Evolutionary conservation across 2,329 filamentous ascomycete species (phyloP).

Genomic region (Ophiosphaerella herpotricha): DNA sequence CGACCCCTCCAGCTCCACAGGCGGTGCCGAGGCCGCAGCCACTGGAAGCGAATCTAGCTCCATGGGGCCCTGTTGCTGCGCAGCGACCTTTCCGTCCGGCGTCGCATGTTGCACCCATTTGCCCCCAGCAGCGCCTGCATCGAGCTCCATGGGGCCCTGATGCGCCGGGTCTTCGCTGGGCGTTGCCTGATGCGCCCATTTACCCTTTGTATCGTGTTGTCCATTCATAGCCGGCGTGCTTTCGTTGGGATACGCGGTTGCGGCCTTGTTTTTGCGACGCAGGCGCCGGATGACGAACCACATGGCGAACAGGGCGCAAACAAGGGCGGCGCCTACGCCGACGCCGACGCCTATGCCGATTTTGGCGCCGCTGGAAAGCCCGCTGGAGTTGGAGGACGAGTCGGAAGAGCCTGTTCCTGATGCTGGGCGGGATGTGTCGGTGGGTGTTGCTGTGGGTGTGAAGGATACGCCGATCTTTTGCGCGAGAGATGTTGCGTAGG

Average conservation of each 20-base stretch:
- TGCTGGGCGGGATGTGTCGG: background rate
- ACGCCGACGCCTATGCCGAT: conserved; percentile 6
- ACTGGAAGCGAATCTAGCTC: too few relatives aligned
- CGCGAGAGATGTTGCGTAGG: conserved; percentile 7
- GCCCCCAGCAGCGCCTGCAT: too few relatives aligned
- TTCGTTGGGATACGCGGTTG: conserved; percentile 3
- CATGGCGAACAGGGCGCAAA: background rate
- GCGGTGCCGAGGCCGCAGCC: too few relatives aligned
- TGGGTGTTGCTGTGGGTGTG: conserved; percentile 1
- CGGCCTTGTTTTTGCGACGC: background rate
- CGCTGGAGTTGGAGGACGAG: background rate
- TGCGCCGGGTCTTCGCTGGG: background rate
- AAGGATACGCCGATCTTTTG: conserved; percentile 3
- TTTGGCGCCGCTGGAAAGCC: conserved; percentile 1
- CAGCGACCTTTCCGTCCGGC: too few relatives aligned
- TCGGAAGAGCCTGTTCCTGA: background rate
- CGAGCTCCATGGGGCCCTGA: too few relatives aligned
- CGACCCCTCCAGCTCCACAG: too few relatives aligned
- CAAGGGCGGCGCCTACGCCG: background rate
- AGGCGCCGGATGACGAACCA: background rate
- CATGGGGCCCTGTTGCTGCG: too few relatives aligned
- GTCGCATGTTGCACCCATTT: too few relatives aligned
- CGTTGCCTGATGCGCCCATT: background rate
- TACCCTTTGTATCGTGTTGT: background rate
- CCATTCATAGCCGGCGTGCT: background rate